Base-by-base conservation (phyloP, 2,329 filamentous ascomycete genomes). In the Diplodia scrobiculata region DNA sequence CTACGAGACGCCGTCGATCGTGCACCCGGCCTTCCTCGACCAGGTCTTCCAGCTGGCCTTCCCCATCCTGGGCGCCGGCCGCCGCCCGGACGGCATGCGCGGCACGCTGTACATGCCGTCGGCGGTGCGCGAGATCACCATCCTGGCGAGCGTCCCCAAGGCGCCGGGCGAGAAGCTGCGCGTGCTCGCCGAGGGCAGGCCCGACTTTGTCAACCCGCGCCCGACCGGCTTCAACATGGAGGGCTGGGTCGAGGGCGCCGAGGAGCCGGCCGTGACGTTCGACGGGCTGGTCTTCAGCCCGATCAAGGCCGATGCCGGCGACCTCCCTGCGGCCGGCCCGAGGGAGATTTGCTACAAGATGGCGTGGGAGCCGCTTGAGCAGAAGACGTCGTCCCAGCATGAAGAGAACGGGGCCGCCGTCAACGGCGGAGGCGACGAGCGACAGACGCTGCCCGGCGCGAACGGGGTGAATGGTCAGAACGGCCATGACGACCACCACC, bases 1-100 rank as follows among this genome's bases (percentile, higher is more conserved):
- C 7, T 32, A 65, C 27, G 66, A 67, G 21, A 54, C 53, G 14
- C 60, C 66, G 17, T 59, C 47, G 14, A 36, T 65, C 27, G 55
- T 65, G 19, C 66, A 67, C 62, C 14, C 66, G 7, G 62, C 66
- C 7, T 54, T 62, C 62, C 14, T 67, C 19, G 66, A 67, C 27
- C 53, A 48, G 34, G 32, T 63, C 13, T 50, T 67, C 36, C 65
- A 67, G 50, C 54, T 66, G n/a, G 32, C 64, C 17, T 66, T 59
- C 48, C 38, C 54, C 21, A 66, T 66, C 9, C 54, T 66, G 2
- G 65, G 53, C 17, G 66, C 59, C 0, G 66, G 62, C 14, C 21
- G 64, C 3, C n/a, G n/a, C 34, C 17, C 19, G n/a, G 41, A 45
- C 1, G 54, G 54, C 32, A 58, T 66, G 45, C 34, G 36, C 9